Evolutionary conservation across 2,329 filamentous ascomycete genomes (phyloP).

Genomic region (Hymenoscyphus repandus): DNA sequence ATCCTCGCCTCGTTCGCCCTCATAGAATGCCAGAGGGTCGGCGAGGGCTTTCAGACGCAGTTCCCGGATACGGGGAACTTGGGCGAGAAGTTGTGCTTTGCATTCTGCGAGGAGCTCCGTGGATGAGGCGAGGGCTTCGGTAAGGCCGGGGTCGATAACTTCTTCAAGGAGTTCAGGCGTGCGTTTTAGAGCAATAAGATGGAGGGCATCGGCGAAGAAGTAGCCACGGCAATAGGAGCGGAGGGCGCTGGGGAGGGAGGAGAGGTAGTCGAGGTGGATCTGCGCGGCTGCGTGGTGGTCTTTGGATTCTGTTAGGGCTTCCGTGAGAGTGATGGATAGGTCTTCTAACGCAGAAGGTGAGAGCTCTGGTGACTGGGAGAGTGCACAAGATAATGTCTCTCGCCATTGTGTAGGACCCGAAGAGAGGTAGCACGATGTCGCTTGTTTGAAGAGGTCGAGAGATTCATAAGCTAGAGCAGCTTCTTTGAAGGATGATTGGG

Average conservation of each 20-base stretch:
- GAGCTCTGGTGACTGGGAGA: conserved; percentile 57
- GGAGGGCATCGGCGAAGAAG: conserved; percentile 83
- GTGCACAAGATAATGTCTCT: conserved; percentile 78
- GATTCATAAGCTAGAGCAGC: conserved; percentile 90
- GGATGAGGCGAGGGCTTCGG: conserved; percentile 73
- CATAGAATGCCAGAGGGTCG: conserved; percentile 85
- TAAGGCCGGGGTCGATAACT: conserved; percentile 72
- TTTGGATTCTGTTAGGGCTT: conserved; percentile 76
- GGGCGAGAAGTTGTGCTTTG: conserved; percentile 74
- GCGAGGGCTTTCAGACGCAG: conserved; percentile 74
- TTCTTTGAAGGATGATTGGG: conserved; percentile 72
- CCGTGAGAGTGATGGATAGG: conserved; percentile 70
- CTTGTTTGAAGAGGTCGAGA: conserved; percentile 65
- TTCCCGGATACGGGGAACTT: conserved; percentile 80
- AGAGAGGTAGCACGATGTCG: conserved; percentile 77
- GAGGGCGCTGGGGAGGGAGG: conserved; percentile 64
- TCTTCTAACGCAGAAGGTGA: conserved; percentile 54
- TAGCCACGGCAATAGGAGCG: conserved; percentile 82
- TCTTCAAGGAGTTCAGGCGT: conserved; percentile 56
- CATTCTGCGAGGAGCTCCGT: conserved; percentile 94
- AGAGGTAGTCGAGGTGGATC: conserved; percentile 76
- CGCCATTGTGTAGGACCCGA: conserved; percentile 78
- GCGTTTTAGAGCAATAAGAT: conserved; percentile 57
- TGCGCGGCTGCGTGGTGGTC: conserved; percentile 76
- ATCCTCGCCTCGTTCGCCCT: conserved; percentile 61